A percentile compares a stretch with the other conserved stretches of the same genome.
phyloP scores from a whole-genome alignment of 1,284 basidiomycete species.

The Crucibulum cyathiforme region DNA sequence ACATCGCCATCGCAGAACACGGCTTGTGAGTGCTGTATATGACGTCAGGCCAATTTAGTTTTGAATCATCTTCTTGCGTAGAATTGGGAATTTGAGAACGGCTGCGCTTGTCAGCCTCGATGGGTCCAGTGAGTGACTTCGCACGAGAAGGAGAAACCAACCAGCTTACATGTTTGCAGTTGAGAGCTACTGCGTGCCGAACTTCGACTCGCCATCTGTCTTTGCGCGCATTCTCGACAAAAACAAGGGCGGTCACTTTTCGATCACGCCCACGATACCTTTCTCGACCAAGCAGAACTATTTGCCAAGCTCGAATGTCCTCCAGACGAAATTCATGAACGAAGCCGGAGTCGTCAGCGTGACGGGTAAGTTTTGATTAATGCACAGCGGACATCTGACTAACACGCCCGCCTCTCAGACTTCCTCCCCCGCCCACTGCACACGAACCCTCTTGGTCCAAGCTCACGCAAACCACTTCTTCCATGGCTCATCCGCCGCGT shows the following conservation, averaged over 20 bases:
- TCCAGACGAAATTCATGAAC: constrained; percentile 88
- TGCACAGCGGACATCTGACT: neutral
- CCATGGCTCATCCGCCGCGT: constrained; percentile 90
- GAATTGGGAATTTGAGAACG: constrained; percentile 81
- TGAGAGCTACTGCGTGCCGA: constrained; percentile 88
- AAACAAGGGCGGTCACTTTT: constrained; percentile 93
- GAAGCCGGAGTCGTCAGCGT: constrained; percentile 81
- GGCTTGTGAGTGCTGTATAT: constrained; percentile 57
- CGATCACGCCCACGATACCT: constrained; percentile 72
- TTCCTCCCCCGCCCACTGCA: constrained; percentile 74
- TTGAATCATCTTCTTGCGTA: constrained; percentile 29
- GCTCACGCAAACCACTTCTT: constrained; percentile 66
- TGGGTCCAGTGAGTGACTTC: constrained; percentile 68
- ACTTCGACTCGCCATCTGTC: constrained; percentile 92
- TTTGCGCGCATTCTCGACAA: constrained; percentile 90
- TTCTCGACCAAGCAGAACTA: constrained; percentile 87
- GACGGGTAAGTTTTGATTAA: constrained; percentile 55
- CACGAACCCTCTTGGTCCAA: constrained; percentile 21
- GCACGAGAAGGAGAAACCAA: neutral
- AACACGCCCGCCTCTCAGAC: constrained; percentile 48
- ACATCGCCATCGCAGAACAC: constrained; percentile 74
- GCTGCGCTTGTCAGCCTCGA: constrained; percentile 83
- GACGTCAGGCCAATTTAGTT: constrained; percentile 2
- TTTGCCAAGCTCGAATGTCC: constrained; percentile 84
- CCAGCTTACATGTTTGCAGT: constrained; percentile 47